Evolutionary conservation across 805 yeast species (phyloP).

Genomic region (Martiniozyma abietophila): DNA sequence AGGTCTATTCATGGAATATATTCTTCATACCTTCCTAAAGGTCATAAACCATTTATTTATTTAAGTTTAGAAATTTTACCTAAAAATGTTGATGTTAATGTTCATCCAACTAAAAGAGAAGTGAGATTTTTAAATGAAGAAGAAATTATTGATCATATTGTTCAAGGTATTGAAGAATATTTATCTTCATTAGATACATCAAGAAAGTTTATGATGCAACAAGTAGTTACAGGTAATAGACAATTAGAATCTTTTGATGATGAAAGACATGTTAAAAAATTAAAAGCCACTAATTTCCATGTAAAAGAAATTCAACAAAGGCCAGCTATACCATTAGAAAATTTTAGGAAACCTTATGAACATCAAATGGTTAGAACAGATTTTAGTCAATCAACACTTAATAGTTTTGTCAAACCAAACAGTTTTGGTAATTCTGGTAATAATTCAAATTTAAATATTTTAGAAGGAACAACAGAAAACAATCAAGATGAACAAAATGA

Average conservation of each 20-base stretch:
- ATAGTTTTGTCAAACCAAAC: constrained; percentile 24
- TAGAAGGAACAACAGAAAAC: neutral
- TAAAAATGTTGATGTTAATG: constrained; percentile 75
- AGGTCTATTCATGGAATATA: constrained; percentile 59
- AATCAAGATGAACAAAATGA: neutral
- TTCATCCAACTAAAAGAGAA: constrained; percentile 93
- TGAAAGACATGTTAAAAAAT: constrained; percentile 6
- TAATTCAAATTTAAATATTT: neutral
- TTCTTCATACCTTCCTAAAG: constrained; percentile 65
- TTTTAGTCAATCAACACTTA: constrained; percentile 48
- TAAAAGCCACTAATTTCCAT: constrained; percentile 2
- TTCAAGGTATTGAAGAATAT: constrained; percentile 37
- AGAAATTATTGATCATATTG: constrained; percentile 63
- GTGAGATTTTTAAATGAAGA: constrained; percentile 81
- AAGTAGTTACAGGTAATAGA: constrained; percentile 30
- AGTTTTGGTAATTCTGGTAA: neutral
- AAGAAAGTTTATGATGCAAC: constrained; percentile 60
- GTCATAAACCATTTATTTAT: constrained; percentile 69
- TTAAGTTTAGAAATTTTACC: constrained; percentile 61
- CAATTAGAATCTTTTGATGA: constrained; percentile 8
- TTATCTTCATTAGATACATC: constrained; percentile 55
- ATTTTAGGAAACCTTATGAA: constrained; percentile 39
- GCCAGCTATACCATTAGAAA: constrained; percentile 7
- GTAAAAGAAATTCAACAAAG: constrained; percentile 1
- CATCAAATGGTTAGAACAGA: constrained; percentile 67